Evolutionary conservation across 2,329 filamentous ascomycete genomes (phyloP), one percentile per base, ranked within the genome.

Genomic region (Pezicula neosporulosa): DNA sequence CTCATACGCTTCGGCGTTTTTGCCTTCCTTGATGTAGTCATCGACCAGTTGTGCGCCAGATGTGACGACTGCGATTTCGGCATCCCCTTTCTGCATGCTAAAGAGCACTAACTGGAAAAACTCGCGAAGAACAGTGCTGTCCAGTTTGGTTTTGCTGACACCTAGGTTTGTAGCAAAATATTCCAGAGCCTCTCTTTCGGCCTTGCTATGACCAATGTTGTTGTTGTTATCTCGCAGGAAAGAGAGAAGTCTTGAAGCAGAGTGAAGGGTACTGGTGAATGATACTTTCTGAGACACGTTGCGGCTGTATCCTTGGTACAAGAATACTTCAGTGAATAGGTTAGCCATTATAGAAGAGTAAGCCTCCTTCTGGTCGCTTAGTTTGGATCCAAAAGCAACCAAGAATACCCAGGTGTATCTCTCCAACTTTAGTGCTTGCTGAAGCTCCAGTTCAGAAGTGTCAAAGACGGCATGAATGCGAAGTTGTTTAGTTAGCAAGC

Each of bases 381-480:
- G 66, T 12, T 67, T 63, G 51, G 72, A 69, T 51, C 76, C 72
- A 39, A 77, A 73, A 1, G 70, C 64, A 13, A 73, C 69, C 6
- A 76, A 63, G 57, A 77, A 77, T 3, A 75, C 66, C 9, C 74
- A 73, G 8, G 71, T 70, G 1, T 63, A 53, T 53, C 65, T 62
- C 54, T 70, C 63, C 48, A 67, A 24, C 24, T 47, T 60, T 53
- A 70, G 50, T 43, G 57, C 44, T 52, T 59, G 46, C 50, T 62
- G 36, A 49, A 68, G 28, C 44, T 60, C 56, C 27, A 63, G 19
- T 62, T 60, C 61, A 37, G 69, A 58, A 37, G 75, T 70, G 35
- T 71, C 69, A 19, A 74, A 72, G 28, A 78, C 70, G n/a, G 78
- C 70, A 51, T 78, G 74, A 47, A 72, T 70, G 52, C 74, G 76